These are phyloP conservation scores for Cercophora newfieldiana DNA, from an alignment of 495 filamentous ascomycete species.

Conservation along the genomic window DNA sequence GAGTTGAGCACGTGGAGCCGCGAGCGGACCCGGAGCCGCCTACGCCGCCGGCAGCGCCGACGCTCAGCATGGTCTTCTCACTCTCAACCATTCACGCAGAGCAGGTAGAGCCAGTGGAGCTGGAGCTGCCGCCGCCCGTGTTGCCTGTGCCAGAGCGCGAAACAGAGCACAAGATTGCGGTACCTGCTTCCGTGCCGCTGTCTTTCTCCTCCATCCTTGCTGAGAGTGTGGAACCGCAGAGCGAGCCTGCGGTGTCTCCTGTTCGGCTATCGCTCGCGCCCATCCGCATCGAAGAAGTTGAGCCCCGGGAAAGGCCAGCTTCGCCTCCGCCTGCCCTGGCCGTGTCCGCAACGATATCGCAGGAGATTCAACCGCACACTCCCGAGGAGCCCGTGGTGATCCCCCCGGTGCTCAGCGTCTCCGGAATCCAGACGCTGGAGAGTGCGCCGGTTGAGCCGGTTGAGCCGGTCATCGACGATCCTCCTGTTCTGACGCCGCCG, in stretches of 20 bases:
- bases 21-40: slow-evolving; percentile 25
- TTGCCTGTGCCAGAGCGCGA: slow-evolving; percentile 13
- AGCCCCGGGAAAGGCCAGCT: slow-evolving; percentile 24
- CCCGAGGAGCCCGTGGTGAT: not conserved
- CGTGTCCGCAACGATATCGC: slow-evolving; percentile 26
- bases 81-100: slow-evolving; percentile 26
- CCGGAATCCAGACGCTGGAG: slow-evolving; percentile 5
- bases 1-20: slow-evolving; percentile 31
- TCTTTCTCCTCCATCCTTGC: slow-evolving; percentile 28
- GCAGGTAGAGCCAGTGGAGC: slow-evolving; percentile 26
- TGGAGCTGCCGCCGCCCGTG: slow-evolving; percentile 11
- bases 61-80: slow-evolving; percentile 33
- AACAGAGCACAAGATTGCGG: not conserved
- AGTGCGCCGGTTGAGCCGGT: slow-evolving; percentile 24
- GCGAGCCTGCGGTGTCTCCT: slow-evolving; percentile 20
- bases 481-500: slow-evolving; percentile 8
- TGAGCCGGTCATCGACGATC: slow-evolving; percentile 11
- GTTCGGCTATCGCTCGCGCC: slow-evolving; percentile 30
- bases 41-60: slow-evolving; percentile 12
- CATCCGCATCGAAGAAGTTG: slow-evolving; percentile 29
- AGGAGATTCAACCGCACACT: slow-evolving; percentile 53
- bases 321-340: slow-evolving; percentile 19
- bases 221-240: slow-evolving; percentile 26
- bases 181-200: slow-evolving; percentile 15
- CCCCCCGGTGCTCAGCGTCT: slow-evolving; percentile 6